Evolutionary conservation across 2,329 filamentous ascomycete species (phyloP).

Genomic region (Celoporthe dispersa): DNA sequence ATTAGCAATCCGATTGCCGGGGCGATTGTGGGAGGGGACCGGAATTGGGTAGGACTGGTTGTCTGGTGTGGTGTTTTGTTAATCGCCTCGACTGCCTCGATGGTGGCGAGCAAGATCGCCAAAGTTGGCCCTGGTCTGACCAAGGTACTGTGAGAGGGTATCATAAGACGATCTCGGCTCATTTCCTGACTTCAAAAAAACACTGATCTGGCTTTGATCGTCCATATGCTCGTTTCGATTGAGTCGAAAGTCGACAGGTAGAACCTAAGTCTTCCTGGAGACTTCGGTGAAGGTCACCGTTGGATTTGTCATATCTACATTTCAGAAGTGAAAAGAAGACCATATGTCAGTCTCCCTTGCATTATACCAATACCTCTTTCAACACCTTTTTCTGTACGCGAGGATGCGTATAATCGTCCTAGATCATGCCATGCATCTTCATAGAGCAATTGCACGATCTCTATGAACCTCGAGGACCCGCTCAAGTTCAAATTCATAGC

Average conservation of each 20-base stretch:
- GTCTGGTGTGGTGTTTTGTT: slow-evolving; percentile 12
- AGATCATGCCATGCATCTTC: not conserved
- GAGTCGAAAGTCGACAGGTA: not conserved
- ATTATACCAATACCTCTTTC: no score
- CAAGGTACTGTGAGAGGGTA: not conserved
- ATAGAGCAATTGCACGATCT: not conserved
- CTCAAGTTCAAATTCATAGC: not conserved
- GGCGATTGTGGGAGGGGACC: slow-evolving; percentile 41
- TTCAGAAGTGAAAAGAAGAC: no score
- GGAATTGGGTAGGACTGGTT: slow-evolving; percentile 17
- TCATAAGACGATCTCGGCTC: not conserved
- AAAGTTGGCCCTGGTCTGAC: slow-evolving; percentile 11
- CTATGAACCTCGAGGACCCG: not conserved
- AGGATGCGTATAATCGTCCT: not conserved
- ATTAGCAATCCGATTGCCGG: slow-evolving; percentile 54
- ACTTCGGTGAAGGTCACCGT: not conserved
- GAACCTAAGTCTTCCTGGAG: not conserved
- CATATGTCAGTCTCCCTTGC: no score
- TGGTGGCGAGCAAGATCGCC: slow-evolving; percentile 11
- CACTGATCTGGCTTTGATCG: not conserved
- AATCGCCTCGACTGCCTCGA: slow-evolving; percentile 2
- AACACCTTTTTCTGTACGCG: no score
- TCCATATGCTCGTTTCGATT: not conserved
- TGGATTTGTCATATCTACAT: not conserved
- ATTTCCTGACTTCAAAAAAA: no score